Evolutionary conservation across 2,329 filamentous ascomycete genomes (phyloP), one percentile per base, ranked within the genome.

Genomic region (Beauveria sp.): DNA sequence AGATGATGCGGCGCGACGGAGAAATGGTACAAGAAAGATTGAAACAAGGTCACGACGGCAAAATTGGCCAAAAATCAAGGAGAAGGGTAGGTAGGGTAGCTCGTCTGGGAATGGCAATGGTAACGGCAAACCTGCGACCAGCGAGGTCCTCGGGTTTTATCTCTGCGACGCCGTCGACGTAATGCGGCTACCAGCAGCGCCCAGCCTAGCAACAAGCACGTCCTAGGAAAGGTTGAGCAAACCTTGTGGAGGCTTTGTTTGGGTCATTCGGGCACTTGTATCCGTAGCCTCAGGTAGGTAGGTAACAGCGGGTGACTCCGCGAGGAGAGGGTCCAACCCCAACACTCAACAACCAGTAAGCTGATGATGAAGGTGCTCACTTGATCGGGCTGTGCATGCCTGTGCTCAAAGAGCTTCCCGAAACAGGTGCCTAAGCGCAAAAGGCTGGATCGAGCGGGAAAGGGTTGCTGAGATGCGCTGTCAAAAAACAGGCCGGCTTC

Each of bases 301-400:
- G 12, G 30, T 38, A 38, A 5, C 34, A 38, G 14, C 34, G 49
- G 50, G 28, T 43, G 58, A 52, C 40, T 60, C 58, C 58, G 58
- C 22, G 49, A 24, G 12, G 12, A 10, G 34, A 38, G 34, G 34
- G 34, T 38, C 34, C 38, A 38, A 26, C 61, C 61, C 61, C 61
- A 62, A 62, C 61, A 62, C 61, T 62, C 56, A 62, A 62, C 61
- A 62, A 62, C 61, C 55, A 61, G 47, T 54, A 60, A 54, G 58
- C 58, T 60, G 49, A 54, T 38, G 58, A 60, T 54, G 9, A 14
- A 40, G 18, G 28, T 54, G 58, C 58, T 60, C 58, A 60, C 58
- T 53, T 53, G 58, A 60, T 54, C 58, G 28, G 26, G 38, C n/a
- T 46, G 24, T 28, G 18, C 42, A 47, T 38, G 43, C 43, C 53